Base-by-base conservation (phyloP, 768 basidiomycete species). In the Chalciporus pseudorubinellus region DNA sequence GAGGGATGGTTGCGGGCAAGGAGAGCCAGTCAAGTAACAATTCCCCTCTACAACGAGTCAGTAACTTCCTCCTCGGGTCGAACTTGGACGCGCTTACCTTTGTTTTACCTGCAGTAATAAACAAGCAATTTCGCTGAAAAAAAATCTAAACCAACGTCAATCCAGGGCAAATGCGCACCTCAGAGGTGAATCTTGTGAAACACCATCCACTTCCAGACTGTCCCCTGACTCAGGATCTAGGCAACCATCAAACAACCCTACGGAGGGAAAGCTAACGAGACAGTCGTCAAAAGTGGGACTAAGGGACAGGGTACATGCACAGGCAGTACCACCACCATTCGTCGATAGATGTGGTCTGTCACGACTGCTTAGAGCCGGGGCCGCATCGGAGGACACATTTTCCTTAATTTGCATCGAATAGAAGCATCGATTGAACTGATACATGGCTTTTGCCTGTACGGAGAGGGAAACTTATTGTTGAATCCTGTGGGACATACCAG, bases 211-310 rank as follows among this genome's bases (percentile, higher is more conserved):
- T 31, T 31, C 29, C 3, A 31, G 29, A 31, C 6, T 6, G 29
- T 3, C 4, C 29, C 29, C 29, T 13, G 29, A 31, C 29, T 31
- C 7, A 2, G 12, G 12, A 31, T 11, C 29, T 11, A 21, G 13
- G 24, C 26, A 7, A 39, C 46, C 6, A 46, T 52, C 46, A 67
- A 59, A n/a, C 51, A 53, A 14, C 55, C 53, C 12, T 62, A 55
- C 14, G 47, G 53, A 42, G 64, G 55, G 0, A 57, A 46, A 14
- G 1, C 1, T 0, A 21, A 46, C 0, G 6, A 3, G 1, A 29
- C 0, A 0, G 1, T 22, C 20, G 46, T 19, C 21, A 26, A 22
- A 0, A 0, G 8, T 9, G 33, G 20, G 2, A 44, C 33, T 10
- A 52, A 44, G 10, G 48, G 39, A 20, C 43, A 43, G 1, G 9